Evolutionary conservation across 2,329 filamentous ascomycete genomes (phyloP).

Genomic region (Monosporascus sp.): DNA sequence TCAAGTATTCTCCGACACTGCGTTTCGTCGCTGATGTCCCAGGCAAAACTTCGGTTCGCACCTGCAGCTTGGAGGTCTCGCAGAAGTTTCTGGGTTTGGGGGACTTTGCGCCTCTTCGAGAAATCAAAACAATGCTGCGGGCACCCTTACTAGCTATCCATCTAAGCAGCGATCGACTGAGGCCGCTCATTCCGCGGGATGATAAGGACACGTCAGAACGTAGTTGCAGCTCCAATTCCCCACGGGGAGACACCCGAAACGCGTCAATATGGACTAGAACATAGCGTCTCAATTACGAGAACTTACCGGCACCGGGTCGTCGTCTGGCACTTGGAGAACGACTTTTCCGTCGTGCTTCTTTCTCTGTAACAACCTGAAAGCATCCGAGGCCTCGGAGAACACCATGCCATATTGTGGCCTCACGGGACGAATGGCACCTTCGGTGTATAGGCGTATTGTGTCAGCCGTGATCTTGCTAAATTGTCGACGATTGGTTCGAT

Average conservation of each 20-base stretch:
- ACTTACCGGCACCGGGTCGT: slow-evolving; percentile 14
- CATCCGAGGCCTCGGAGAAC: slow-evolving; percentile 22
- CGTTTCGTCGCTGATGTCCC: slow-evolving; percentile 16
- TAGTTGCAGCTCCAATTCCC: slow-evolving; percentile 19
- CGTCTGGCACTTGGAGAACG: slow-evolving; percentile 18
- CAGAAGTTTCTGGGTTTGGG: slow-evolving; percentile 20
- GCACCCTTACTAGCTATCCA: slow-evolving; percentile 30
- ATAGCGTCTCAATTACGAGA: not conserved
- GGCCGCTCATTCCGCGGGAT: slow-evolving; percentile 28
- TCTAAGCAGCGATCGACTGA: slow-evolving; percentile 23
- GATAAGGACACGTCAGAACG: slow-evolving; percentile 23
- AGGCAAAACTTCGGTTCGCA: slow-evolving; percentile 16
- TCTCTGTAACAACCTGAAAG: slow-evolving; percentile 22
- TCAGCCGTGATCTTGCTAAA: slow-evolving; percentile 21
- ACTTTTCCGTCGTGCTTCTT: slow-evolving; percentile 20
- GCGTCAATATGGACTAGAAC: too few relatives aligned
- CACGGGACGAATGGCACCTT: slow-evolving; percentile 20
- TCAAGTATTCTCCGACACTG: slow-evolving; percentile 19
- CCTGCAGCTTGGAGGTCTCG: slow-evolving; percentile 15
- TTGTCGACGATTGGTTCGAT: slow-evolving; percentile 18
- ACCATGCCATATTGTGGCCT: slow-evolving; percentile 21
- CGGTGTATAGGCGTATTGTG: slow-evolving; percentile 16
- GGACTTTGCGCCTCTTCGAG: slow-evolving; percentile 19
- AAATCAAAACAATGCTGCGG: slow-evolving; percentile 25
- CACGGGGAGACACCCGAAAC: slow-evolving; percentile 14